Base-by-base conservation (phyloP, 2,329 filamentous ascomycete genomes). In the Sphaerulina populicola region DNA sequence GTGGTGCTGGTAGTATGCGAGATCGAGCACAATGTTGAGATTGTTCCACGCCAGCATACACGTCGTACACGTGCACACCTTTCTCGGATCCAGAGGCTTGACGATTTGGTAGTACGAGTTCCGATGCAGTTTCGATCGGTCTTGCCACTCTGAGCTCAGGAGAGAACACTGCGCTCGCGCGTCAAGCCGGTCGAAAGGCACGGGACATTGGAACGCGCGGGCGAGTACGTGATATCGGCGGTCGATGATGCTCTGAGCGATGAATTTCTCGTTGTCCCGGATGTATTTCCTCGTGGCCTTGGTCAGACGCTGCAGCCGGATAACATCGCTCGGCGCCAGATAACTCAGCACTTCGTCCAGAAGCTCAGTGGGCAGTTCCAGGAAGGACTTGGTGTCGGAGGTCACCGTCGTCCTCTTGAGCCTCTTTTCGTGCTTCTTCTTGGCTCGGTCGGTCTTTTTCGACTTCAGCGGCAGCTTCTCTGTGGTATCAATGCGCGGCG, bases 11-110 rank as follows among this genome's bases (percentile, higher is more conserved):
- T 77, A 82, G 59, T 77, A 69, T 0, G 76, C 72, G 57, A 81
- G 77, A 58, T 82, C 79, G 9, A 81, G 70, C 10, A 73, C 66
- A 0, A 80, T 58, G 52, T 72, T 72, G 5, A 82, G 71, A 11
- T 76, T 73, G 56, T 78, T 78, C 79, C 79, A 82, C 2, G 74
- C 71, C 35, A 79, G 60, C 39, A 77, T 65, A 59, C 79, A 82
- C 0, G 75, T 77, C 23, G 78, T 63, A 58, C 79, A 82, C 1
- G 76, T 78, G 65, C 79, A 82, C 3, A 78, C 64, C n/a, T 71
- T 60, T 9, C 62, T 47, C 0, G 71, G 67, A 54, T 81, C 71
- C 0, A 74, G 72, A 1, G 68, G 56, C 36, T 67, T 66, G 15
- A 81, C 69, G 59, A 81, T 77, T 53, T 76, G 74, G 57, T 77